Evolutionary conservation across 2,329 filamentous ascomycete genomes (phyloP), one percentile per base, ranked within the genome.

Genomic region (Penicillium psychrosexuale): DNA sequence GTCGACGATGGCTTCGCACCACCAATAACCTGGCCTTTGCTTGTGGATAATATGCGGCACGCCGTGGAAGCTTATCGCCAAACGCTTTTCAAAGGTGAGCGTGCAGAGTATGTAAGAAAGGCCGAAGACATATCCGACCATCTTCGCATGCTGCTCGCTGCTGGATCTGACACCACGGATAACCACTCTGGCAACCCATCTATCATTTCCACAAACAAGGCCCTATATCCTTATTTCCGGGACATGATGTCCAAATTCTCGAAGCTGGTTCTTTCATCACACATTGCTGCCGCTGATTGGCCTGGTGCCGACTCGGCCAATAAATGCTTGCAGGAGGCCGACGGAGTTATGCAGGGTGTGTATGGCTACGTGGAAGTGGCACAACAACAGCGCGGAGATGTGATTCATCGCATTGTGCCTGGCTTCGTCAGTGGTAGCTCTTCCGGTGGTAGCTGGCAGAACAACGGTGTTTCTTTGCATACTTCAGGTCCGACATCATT

Each of bases 181-280:
- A 99, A 99, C 69, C 94, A 99, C 72, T 97, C 94, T 19, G 94
- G 94, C 39, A 96, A 97, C 64, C 94, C 94, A 5, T 97, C 94
- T n/a, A 97, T 99, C 67, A 99, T 99, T 57, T 97, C 92, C 7
- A 95, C 91, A 5, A 99, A 99, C 79, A 97, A 97, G 73, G 90
- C 91, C 0, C 79, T 99, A 15, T 97, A 97, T 69, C 94, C 94
- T 24, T 92, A 97, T 74, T 99, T 99, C 75, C 83, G 94, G 51
- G 94, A 97, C 70, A 97, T 97, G 87, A 99, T 99, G 94, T 97
- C 94, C 42, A 92, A 96, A 66, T 99, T 99, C 72, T 97, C 94
- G n/a, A 99, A 99, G 73, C 81, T 99, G 9, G 94, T 99, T 42
- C 87, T 99, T 46, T 99, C 94, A 3, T 97, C 94, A 13, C 94